These are phyloP conservation scores for Quercus variabilis DNA, from an alignment of 306 rosid genomes.

Conservation along the genomic window DNA sequence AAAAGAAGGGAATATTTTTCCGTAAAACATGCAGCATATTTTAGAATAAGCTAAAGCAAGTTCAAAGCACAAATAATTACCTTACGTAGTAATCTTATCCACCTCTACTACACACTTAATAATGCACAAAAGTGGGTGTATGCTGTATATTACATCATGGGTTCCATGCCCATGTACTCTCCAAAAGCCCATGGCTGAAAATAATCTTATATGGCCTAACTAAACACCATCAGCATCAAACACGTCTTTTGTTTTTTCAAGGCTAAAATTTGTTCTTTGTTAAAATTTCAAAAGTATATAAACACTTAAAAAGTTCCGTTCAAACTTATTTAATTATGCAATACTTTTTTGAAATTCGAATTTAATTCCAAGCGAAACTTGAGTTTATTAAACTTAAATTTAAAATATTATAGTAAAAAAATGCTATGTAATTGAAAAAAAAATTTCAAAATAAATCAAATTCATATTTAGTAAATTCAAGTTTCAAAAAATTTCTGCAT, in stretches of 20 bases:
- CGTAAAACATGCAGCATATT: background rate
- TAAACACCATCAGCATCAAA: background rate
- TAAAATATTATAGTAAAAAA: too few relatives aligned
- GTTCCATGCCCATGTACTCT: background rate
- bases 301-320: too few relatives aligned
- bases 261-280: too few relatives aligned
- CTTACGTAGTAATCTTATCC: background rate
- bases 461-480: too few relatives aligned
- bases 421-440: too few relatives aligned
- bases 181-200: background rate
- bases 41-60: background rate
- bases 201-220: background rate
- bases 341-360: accelerated
- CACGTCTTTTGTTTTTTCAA: too few relatives aligned
- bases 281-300: too few relatives aligned
- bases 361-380: accelerated
- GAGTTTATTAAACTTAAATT: too few relatives aligned
- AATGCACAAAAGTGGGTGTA: background rate
- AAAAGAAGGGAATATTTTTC: background rate
- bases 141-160: background rate
- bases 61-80: conserved; percentile 1
- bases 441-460: too few relatives aligned
- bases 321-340: too few relatives aligned
- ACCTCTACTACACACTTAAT: background rate
- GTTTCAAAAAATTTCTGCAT: too few relatives aligned